These are phyloP conservation scores for Lotmaria passim DNA, from an alignment of 208 protist species.

Conservation along the genomic window DNA sequence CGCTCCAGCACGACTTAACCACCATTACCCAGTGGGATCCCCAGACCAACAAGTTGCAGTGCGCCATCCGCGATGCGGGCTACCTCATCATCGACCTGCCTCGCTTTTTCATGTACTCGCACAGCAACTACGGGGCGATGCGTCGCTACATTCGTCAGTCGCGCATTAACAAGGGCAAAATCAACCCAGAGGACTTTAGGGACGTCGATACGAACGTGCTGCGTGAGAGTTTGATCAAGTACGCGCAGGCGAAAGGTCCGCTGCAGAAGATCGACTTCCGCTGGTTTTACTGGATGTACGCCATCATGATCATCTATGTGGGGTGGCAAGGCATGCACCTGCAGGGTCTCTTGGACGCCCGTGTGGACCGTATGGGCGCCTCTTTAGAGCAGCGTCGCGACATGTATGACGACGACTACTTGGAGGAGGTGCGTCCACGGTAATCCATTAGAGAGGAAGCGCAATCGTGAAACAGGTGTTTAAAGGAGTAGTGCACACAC, in stretches of 20 bases:
- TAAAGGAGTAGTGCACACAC: no score
- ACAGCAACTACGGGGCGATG: constrained; percentile 81
- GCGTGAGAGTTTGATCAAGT: constrained; percentile 71
- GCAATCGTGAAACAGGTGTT: no score
- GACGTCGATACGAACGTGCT: constrained; percentile 87
- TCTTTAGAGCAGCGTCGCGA: constrained; percentile 65
- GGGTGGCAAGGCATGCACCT: constrained; percentile 71
- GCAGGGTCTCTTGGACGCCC: constrained; percentile 62
- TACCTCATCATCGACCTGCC: constrained; percentile 75
- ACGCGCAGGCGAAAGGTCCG: constrained; percentile 74
- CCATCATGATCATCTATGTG: constrained; percentile 78
- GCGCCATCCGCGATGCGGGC: constrained; percentile 66
- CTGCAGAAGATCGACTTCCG: constrained; percentile 87
- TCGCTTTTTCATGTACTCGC: constrained; percentile 76
- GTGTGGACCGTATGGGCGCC: constrained; percentile 60
- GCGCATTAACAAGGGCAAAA: constrained; percentile 79
- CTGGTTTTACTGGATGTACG: constrained; percentile 88
- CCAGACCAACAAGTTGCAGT: constrained; percentile 64
- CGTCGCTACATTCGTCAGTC: constrained; percentile 79
- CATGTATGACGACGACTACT: constrained; percentile 86
- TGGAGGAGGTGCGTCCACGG: constrained; percentile 76
- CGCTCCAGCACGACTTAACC: constrained; percentile 53
- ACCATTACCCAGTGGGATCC: constrained; percentile 64
- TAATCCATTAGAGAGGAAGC: constrained; percentile 31
- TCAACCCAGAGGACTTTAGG: constrained; percentile 83